Evolutionary conservation across 2,329 filamentous ascomycete genomes (phyloP), one percentile per base, ranked within the genome.

Genomic region (Zalaria sp.): DNA sequence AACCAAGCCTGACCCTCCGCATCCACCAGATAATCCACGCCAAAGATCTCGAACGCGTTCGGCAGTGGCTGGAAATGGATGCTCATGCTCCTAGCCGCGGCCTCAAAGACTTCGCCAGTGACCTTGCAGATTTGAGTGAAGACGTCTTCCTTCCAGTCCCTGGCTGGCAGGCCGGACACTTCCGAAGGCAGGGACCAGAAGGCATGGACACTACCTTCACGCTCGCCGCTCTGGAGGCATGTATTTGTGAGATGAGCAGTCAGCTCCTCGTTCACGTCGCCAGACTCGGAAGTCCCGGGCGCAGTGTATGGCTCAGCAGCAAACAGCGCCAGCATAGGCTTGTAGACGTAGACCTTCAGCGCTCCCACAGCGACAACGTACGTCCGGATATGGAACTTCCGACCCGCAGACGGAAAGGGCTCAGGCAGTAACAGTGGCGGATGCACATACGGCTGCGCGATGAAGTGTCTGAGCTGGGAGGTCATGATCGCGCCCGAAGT

Each of bases 361-460:
- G 79, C 75, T 35, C 87, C 88, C 1, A 79, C 69, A 40, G 85
- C 84, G 45, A 94, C 72, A 25, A 94, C 84, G 61, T 98, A 98
- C 2, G 83, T 85, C 36, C 91, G 74, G 55, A 98, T 85, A 64
- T 98, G 91, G 65, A 96, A 98, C 62, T 98, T 98, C 48, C 83
- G 76, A 46, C 71, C 68, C 27, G 72, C 72, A 31, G 49, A 50
- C 10, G 66, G 27, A 68, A 71, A 3, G 67, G 69, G 10, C 8
- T 40, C 35, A 1, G 55, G 49, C 25, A 89, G 66, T 8, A 95
- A 72, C 3, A 96, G 73, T 0, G 89, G 88, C 2, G 82, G 84
- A 59, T 93, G 76, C 53, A 98, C 89, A 62, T 98, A 98, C 1
- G 86, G 85, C 61, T 98, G 91, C 4, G 83, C 88, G 54, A 96